Evolutionary conservation across 768 basidiomycete genomes (phyloP), one percentile per base, ranked within the genome.

Genomic region (Termitomyces sp.): DNA sequence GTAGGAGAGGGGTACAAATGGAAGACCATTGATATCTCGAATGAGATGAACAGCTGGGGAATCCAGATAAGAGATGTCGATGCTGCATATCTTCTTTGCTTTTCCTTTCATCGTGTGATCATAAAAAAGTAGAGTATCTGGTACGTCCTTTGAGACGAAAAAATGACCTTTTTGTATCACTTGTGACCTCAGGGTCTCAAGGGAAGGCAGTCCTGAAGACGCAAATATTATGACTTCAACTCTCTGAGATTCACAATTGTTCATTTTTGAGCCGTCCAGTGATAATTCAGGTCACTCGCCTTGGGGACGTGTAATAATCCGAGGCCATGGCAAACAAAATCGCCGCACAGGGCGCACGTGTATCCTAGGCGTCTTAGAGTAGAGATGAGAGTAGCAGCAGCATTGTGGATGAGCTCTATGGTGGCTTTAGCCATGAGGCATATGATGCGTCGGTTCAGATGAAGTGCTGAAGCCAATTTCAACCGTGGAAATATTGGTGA

Each of bases 301-400:
- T 33, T 45, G 28, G 51, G 55, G 2, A 50, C n/a, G 18, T 55
- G 58, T 16, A 35, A 38, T 16, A n/a, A 13, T 13, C 62, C 65
- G 38, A 58, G 51, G 4, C 8, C n/a, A 48, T 55, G 45, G 42
- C 55, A 63, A n/a, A 55, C 60, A 18, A 63, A 24, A 32, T 66
- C 65, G 15, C 65, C 65, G 24, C 51, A 57, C 7, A 63, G 40
- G 28, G 59, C 62, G 45, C 56, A 63, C 20, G 46, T 36, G 24
- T 63, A 59, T 45, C 46, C 65, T 13, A 62, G 46, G 38, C 35
- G 33, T 11, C 33, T 45, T 3, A 66, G 22, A 11, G 48, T 53
- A 6, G 54, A 20, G 24, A 59, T 48, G 20, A 63, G 46, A n/a
- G 62, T 15, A 20, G 24, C 8, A 24, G 57, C 61, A 6, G 52